Base-by-base conservation (phyloP, 2,329 filamentous ascomycete genomes). In the Exophiala lecanii-corni region DNA sequence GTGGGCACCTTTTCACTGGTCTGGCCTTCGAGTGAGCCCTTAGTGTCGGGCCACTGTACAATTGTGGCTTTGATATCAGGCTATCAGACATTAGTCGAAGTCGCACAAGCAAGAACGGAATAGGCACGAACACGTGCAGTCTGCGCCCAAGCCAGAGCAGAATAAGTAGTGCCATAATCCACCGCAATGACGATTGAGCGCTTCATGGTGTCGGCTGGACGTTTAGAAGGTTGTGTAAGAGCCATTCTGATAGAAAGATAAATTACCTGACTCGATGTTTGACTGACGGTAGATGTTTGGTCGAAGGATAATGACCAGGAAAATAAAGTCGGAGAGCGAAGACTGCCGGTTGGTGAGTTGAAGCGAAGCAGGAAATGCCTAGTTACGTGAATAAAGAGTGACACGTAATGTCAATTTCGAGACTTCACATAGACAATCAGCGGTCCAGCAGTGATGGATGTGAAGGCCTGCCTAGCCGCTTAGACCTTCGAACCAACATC, bases 151-250 rank as follows among this genome's bases (percentile, higher is more conserved):
- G 54, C 51, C 19, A 53, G 39, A 4, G 55, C 54, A 9, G 54
- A 55, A 31, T 41, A 58, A 3, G 55, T 58, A 9, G 54, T 57
- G 1, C 56, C 56, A 23, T 54, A 57, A 25, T 59, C 56, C n/a
- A 56, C 26, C 1, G 51, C 54, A 3, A 58, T 39, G 19, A 57
- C 25, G 12, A 57, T 49, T n/a, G 18, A 32, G 16, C 46, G 49
- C 19, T 47, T 23, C 12, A 15, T 40, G 2, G 12, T 12, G n/a
- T 34, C n/a, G 5, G 12, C 5, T 16, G 15, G 10, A 3, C n/a
- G 7, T 6, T 12, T 20, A 5, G 35, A 16, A n/a, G 17, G 13
- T 10, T 17, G 16, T 12, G 16, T 36, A 12, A 37, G 18, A 16
- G 31, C 25, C 25, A 28, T 28, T 7, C n/a, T 28, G 25, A 9